A percentile compares a stretch with the other conserved stretches of the same genome.
Conservation (phyloP, 2,329 filamentous ascomycete species). For the Trichoderma oligosporum region DNA sequence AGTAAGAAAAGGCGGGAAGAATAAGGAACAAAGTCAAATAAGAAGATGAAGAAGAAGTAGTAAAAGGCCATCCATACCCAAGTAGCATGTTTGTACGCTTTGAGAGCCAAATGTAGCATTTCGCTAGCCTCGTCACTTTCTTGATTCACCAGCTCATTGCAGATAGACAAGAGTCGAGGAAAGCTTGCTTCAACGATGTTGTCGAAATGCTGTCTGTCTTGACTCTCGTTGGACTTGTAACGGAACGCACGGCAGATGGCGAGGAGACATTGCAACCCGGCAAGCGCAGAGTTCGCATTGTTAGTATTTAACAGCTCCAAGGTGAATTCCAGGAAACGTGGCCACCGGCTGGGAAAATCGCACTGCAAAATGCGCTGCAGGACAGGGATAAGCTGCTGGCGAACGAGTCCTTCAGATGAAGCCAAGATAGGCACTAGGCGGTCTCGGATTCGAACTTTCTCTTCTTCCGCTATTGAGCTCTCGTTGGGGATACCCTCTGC, state of each 20-base stretch:
- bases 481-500: constrained; percentile 70
- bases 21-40: not conserved
- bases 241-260: constrained; percentile 94
- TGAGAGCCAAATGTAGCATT: constrained; percentile 92
- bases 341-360: constrained; percentile 94
- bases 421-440: constrained; percentile 87
- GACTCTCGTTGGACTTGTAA: constrained; percentile 79
- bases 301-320: constrained; percentile 83
- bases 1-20: not conserved
- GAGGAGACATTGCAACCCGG: constrained; percentile 87
- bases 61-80: constrained; percentile 56
- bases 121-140: constrained; percentile 91
- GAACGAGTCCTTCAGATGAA: constrained; percentile 72
- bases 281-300: constrained; percentile 81
- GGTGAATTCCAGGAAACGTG: constrained; percentile 88
- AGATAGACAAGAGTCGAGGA: constrained; percentile 80
- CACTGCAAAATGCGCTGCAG: constrained; percentile 94
- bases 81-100: constrained; percentile 97
- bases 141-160: constrained; percentile 83
- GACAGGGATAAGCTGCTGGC: constrained; percentile 88
- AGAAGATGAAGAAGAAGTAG: too few species aligned
- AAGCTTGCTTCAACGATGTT: constrained; percentile 91
- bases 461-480: constrained; percentile 76
- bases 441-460: constrained; percentile 82
- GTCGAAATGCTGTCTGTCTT: constrained; percentile 78